A percentile compares a stretch with the other conserved stretches of the same genome.
Conservation (phyloP, 2,329 filamentous ascomycete species). For the Colletotrichum chrysophilum region DNA sequence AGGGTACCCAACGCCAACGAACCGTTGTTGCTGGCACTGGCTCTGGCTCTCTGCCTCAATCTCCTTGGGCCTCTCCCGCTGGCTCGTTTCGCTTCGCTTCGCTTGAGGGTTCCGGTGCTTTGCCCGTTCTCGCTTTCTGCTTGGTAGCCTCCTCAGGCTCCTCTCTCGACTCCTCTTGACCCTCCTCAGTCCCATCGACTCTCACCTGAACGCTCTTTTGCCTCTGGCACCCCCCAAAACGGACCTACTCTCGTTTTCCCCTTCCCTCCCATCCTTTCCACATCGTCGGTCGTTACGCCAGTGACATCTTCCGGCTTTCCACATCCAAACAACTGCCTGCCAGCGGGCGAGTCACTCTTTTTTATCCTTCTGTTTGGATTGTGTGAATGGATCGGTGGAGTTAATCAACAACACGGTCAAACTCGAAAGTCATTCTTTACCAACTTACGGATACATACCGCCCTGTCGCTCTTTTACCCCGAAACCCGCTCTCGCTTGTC, state of each 20-base stretch:
- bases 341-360: conserved; percentile 65
- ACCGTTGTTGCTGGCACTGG: neutral
- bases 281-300: conserved; percentile 33
- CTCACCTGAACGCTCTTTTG: conserved; percentile 25
- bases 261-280: conserved; percentile 14
- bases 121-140: neutral
- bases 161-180: neutral
- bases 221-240: conserved; percentile 22
- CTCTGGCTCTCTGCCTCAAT: neutral
- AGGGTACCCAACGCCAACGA: neutral
- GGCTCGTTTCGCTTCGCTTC: conserved; percentile 21
- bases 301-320: conserved; percentile 32
- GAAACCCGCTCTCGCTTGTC: neutral
- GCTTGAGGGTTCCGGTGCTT: conserved; percentile 6
- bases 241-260: conserved; percentile 26
- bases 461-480: conserved; percentile 5
- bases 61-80: conserved; percentile 2
- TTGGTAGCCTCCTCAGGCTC: neutral
- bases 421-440: conserved; percentile 37
- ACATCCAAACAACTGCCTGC: conserved; percentile 51
- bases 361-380: conserved; percentile 31
- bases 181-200: neutral
- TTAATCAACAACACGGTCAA: conserved; percentile 18
- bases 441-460: neutral
- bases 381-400: conserved; percentile 13